These are phyloP conservation scores for Sechiopsis laciniata DNA, from an alignment of 306 rosid genomes.

Conservation along the genomic window DNA sequence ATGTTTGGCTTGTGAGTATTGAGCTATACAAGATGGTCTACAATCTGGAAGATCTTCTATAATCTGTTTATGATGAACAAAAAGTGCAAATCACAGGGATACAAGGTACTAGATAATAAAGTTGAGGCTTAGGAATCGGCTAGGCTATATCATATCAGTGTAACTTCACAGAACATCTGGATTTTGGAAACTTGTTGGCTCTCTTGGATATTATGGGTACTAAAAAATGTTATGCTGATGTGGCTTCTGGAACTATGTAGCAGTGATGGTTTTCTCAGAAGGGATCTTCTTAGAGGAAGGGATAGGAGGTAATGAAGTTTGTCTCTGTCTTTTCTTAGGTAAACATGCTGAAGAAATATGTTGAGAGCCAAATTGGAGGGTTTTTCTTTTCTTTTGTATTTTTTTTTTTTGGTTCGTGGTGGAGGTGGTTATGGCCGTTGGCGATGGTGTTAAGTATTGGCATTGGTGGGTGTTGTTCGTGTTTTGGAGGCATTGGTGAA, in stretches of 20 bases:
- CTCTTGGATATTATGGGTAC: not conserved
- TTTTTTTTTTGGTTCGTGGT: not conserved
- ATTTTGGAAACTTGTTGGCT: not conserved
- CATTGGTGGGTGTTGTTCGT: not conserved
- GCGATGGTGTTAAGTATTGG: not conserved
- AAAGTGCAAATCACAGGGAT: not conserved
- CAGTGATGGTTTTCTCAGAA: not conserved
- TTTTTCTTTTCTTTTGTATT: not conserved
- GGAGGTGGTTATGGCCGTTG: not conserved
- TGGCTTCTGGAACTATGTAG: not conserved
- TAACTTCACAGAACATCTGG: not conserved
- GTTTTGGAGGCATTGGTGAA: not conserved
- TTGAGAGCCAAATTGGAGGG: not conserved
- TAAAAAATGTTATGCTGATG: not conserved
- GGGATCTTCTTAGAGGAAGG: not conserved
- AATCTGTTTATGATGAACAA: not conserved
- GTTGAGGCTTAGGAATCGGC: not conserved
- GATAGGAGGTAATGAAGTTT: not conserved
- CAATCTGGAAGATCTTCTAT: not conserved
- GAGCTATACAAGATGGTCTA: not conserved
- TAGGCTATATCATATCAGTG: not conserved
- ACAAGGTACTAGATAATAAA: not conserved
- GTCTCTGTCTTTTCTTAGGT: not conserved
- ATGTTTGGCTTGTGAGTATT: constrained; percentile 11
- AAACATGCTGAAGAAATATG: not conserved